Percentiles rank a stretch among this genome's conserved stretches.
Conservation (phyloP, 208 protist species). For the Hexamita inflata region DNA sequence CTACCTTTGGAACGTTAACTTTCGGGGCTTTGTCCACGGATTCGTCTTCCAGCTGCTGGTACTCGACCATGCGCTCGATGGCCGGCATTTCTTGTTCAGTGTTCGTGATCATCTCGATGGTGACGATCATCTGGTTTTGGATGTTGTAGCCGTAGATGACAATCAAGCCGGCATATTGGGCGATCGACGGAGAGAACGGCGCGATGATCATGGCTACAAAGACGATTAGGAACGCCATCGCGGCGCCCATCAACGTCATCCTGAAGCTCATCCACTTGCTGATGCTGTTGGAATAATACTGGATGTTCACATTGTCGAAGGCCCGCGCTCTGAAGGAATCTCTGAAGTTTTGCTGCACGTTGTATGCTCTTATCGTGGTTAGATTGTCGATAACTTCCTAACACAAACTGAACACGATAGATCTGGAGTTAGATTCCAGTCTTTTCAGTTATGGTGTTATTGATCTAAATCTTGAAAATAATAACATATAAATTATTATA, state of each 20-base stretch:
- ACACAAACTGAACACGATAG: conserved; percentile 58
- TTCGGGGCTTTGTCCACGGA: not conserved
- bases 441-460: conserved; percentile 59
- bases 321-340: not conserved
- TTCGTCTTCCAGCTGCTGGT: not conserved
- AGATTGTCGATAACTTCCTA: not conserved
- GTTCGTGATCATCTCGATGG: not conserved
- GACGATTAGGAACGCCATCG: no score
- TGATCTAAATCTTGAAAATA: not conserved
- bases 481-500: not conserved
- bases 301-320: not conserved
- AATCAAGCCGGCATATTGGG: not conserved
- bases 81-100: not conserved
- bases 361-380: not conserved
- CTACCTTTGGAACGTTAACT: no score
- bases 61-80: not conserved
- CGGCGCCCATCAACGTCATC: not conserved
- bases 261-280: not conserved
- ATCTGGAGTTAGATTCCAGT: conserved; percentile 57
- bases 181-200: no score
- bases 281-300: not conserved
- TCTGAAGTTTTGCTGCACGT: not conserved
- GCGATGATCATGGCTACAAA: no score
- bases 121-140: not conserved
- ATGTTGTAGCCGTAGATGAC: not conserved